Evolutionary conservation across 495 filamentous ascomycete species (phyloP).

Genomic region (Aspergillus affinis): DNA sequence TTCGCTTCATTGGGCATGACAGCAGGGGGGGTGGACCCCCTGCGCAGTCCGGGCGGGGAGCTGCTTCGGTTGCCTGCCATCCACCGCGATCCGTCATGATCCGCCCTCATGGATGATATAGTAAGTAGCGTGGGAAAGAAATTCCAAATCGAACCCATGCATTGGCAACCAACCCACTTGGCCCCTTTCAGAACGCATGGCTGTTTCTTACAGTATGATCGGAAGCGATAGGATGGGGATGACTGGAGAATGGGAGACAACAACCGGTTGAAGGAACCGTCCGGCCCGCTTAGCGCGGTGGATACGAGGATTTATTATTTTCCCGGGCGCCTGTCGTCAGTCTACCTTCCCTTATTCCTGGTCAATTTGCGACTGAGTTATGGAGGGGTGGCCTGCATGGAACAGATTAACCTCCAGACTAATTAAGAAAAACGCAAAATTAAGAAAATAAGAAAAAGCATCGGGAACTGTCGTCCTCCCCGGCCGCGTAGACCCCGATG

Average conservation of each 20-base stretch:
- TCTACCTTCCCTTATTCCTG: no score
- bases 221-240: background rate
- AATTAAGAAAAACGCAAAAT: no score
- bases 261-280: background rate
- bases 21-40: no score
- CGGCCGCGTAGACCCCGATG: conserved; percentile 10
- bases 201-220: no score
- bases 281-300: background rate
- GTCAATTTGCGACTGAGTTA: no score
- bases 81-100: no score
- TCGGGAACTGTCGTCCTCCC: background rate
- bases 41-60: background rate
- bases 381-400: no score
- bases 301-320: background rate
- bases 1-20: background rate
- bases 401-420: no score
- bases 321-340: no score
- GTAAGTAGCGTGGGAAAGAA: background rate
- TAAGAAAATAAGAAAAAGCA: background rate
- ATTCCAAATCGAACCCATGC: background rate
- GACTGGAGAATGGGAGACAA: background rate
- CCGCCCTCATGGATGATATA: no score
- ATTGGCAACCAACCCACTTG: background rate
- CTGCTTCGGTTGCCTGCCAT: background rate
- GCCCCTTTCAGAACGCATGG: no score